phyloP scores from a whole-genome alignment of 495 filamentous ascomycete species.

The Hypomontagnella submonticulosa region DNA sequence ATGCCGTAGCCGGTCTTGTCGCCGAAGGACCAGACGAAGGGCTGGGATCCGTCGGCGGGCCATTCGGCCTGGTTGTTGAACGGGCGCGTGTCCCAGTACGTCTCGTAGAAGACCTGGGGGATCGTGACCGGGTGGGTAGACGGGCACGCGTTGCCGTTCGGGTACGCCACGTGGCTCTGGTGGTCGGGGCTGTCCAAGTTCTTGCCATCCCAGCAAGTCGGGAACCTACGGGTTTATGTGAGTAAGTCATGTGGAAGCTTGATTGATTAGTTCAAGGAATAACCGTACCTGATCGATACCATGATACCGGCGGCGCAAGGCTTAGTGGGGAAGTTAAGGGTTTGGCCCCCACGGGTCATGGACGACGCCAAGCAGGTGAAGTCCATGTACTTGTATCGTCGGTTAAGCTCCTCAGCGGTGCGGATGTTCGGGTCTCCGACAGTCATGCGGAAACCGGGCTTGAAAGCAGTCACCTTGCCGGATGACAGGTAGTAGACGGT shows the following conservation, averaged over 20 bases:
- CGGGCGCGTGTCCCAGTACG: conserved; percentile 58
- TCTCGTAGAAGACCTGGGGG: conserved; percentile 73
- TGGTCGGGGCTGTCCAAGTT: conserved; percentile 56
- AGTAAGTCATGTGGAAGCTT: too few species aligned
- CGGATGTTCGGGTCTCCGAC: conserved; percentile 56
- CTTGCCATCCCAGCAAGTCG: conserved; percentile 57
- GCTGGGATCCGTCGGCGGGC: conserved; percentile 53
- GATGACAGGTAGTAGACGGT: conserved; percentile 57
- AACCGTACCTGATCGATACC: conserved; percentile 50
- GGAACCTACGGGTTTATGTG: conserved; percentile 16
- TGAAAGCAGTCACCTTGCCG: conserved; percentile 55
- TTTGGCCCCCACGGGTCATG: conserved; percentile 58
- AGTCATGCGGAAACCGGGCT: conserved; percentile 59
- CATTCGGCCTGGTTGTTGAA: conserved; percentile 55
- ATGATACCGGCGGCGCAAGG: conserved; percentile 55
- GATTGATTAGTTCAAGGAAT: too few species aligned
- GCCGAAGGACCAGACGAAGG: conserved; percentile 56
- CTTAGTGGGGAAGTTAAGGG: conserved; percentile 47
- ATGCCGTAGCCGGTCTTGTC: conserved; percentile 56
- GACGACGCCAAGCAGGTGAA: conserved; percentile 49
- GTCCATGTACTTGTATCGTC: conserved; percentile 57
- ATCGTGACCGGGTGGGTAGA: conserved; percentile 64
- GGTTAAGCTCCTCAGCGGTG: conserved; percentile 51
- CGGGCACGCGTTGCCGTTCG: conserved; percentile 63
- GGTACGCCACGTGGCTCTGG: conserved; percentile 57